Conservation (phyloP, 371 early-diverging fungal species). For the Umbelopsis sp. region DNA sequence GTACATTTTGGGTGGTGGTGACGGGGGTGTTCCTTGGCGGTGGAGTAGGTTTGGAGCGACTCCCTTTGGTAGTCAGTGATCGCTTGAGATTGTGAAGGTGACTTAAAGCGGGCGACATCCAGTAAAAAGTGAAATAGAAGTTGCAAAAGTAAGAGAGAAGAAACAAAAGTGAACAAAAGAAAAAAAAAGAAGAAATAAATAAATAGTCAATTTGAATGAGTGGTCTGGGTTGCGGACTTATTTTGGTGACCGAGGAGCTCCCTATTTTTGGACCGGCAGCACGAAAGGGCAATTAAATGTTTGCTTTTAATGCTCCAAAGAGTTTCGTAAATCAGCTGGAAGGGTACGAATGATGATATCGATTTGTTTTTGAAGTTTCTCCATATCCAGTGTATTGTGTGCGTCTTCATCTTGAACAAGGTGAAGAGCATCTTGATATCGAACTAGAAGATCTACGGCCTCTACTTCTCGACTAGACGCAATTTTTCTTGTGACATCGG, state of each 20-base stretch:
- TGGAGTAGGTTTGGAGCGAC: not conserved
- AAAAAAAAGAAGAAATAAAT: not conserved
- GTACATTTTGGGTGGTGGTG: slow-evolving; percentile 1
- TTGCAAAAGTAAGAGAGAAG: not conserved
- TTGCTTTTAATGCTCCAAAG: slow-evolving; percentile 4
- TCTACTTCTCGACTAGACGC: slow-evolving; percentile 13
- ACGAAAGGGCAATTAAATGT: not conserved
- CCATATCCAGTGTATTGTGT: not conserved
- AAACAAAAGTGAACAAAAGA: not conserved
- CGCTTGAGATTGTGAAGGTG: slow-evolving; percentile 4
- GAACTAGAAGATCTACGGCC: slow-evolving; percentile 22
- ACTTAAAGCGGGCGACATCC: slow-evolving; percentile 2
- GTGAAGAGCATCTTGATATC: slow-evolving; percentile 27
- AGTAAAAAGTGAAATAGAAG: not conserved
- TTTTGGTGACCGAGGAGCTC: not conserved
- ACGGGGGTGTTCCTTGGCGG: not conserved
- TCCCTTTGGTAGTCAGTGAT: slow-evolving; percentile 3
- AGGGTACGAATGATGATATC: slow-evolving; percentile 6
- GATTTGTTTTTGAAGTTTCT: slow-evolving; percentile 9
- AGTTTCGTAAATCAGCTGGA: slow-evolving; percentile 13
- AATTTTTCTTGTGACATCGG: slow-evolving; percentile 35
- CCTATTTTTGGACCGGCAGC: slow-evolving; percentile 9
- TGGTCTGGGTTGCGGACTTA: not conserved
- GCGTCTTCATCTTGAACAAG: slow-evolving; percentile 9
- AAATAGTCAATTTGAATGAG: not conserved